Evolutionary conservation across 495 filamentous ascomycete genomes (phyloP), one percentile per base, ranked within the genome.

Genomic region (Tetracladium setigerum): DNA sequence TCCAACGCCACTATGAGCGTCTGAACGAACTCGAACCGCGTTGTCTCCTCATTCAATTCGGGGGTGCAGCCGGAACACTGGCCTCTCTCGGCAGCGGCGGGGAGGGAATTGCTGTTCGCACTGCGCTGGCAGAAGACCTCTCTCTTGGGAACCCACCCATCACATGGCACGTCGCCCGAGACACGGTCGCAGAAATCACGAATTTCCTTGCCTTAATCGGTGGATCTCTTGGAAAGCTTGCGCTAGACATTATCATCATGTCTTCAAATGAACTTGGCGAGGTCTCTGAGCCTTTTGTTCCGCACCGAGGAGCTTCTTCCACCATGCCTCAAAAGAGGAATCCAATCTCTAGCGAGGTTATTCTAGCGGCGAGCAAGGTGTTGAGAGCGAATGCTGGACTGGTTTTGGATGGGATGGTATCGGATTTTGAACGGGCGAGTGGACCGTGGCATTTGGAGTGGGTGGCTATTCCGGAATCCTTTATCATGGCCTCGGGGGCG

Each of bases 291-390:
- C 73, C 72, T 1, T 77, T 75, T 44, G 70, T 75, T 11, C 71
- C 70, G 8, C 72, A 76, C 50, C 67, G 73, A 12, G 73, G 73
- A 7, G 70, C 72, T 8, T 72, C 68, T 9, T 70, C 67, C 1
- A 77, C 73, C 2, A 77, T 77, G 73, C 73, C 73, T 15, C 73
- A 77, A 54, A 77, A 76, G 53, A 62, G 70, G 16, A 77, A 77
- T 42, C 73, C 73, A 2, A 77, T 77, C 22, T 74, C 70, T 0
- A 69, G 63, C 35, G 72, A 76, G 48, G 69, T 76, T 11, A 75
- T 75, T 11, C 55, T 74, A 1, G 72, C 71, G 3, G 71, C 71
- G 19, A 71, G 68, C 9, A 76, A 74, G 45, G 60, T 73, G 15
- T 56, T 76, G 1, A 64, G 71, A 11, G 64, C 70, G 2, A 73